Base-by-base conservation (phyloP, 192 early-diverging fungal genomes). In the Obelidium mucronatum region DNA sequence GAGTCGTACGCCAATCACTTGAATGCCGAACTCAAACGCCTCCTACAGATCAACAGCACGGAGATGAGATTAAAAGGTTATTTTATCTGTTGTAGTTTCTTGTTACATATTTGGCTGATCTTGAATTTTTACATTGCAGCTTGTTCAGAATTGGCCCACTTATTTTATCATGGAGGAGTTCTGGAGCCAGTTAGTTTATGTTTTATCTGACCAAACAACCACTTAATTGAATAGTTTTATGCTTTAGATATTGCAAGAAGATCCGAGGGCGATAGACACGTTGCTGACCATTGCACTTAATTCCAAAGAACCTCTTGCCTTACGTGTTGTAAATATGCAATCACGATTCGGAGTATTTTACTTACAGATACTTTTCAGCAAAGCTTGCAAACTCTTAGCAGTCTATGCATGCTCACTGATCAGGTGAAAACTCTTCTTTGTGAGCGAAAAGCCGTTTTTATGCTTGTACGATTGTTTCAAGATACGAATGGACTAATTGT, bases 141-240 rank as follows among this genome's bases (percentile, higher is more conserved):
- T 2, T 68, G 67, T 36, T 26, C n/a, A 36, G 69, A 72, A 22
- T 54, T 72, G 2, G 51, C 69, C 11, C 31, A 58, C 17, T 13
- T 72, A n/a, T 72, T 72, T 36, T 72, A 72, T 56, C 54, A 33
- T 24, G 69, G 69, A 22, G 69, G 52, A 13, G 54, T 72, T 58
- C n/a, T 72, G 69, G 69, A 72, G 40, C 17, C 33, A 15, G 69
- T 68, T 19, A 22, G 67, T 52, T 26, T 19, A 19, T n/a, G n/a
- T n/a, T n/a, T n/a, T n/a, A n/a, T n/a, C n/a, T n/a, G n/a, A n/a
- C n/a, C n/a, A n/a, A n/a, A n/a, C n/a, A n/a, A n/a, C n/a, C n/a
- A n/a, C n/a, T 39, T 1, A 15, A 66, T 13, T 19, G 26, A 52
- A 35, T 24, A 11, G 11, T 19, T 17, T 53, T 30, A 24, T 68